Base-by-base conservation (phyloP, 768 basidiomycete genomes). In the Auricularia cornea region DNA sequence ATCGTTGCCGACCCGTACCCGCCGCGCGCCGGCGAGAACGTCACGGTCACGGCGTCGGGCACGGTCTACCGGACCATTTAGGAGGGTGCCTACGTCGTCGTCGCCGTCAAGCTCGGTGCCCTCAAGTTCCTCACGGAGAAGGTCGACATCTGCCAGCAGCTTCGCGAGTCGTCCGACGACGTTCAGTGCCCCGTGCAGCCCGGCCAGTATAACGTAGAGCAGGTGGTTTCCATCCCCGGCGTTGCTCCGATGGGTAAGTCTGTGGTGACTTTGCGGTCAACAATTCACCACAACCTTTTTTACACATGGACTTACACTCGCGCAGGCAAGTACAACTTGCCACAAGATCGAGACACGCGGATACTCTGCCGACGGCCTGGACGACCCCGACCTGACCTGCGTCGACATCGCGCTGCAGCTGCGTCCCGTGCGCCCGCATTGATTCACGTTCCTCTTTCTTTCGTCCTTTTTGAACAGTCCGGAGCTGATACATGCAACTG, bases 251-350 rank as follows among this genome's bases (percentile, higher is more conserved):
- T 52, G 5, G 26, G 87, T 52, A 18, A 8, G 38, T 40, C 18
- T 18, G 8, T 8, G 8, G 38, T 40, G 8, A 8, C 18, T 40
- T 18, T 8, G 8, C 38, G 8, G 38, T 18, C n/a, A n/a, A n/a
- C n/a, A n/a, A n/a, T n/a, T n/a, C n/a, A n/a, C n/a, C n/a, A n/a
- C n/a, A n/a, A n/a, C n/a, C n/a, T n/a, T n/a, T n/a, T n/a, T n/a
- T n/a, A n/a, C n/a, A n/a, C n/a, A n/a, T n/a, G n/a, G n/a, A n/a
- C n/a, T n/a, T n/a, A n/a, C n/a, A n/a, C n/a, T n/a, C n/a, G n/a
- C n/a, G 32, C 68, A 98, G 96, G 94, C 76, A 95, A 92, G 71
- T 97, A n/a, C n/a, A n/a, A n/a, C n/a, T n/a, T n/a, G n/a, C n/a
- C n/a, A 98, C 76, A 72, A 62, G 4, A 84, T 98, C 56, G 69